phyloP scores from a whole-genome alignment of 1,139 yeast species.

The Blastobotrys persicus region DNA sequence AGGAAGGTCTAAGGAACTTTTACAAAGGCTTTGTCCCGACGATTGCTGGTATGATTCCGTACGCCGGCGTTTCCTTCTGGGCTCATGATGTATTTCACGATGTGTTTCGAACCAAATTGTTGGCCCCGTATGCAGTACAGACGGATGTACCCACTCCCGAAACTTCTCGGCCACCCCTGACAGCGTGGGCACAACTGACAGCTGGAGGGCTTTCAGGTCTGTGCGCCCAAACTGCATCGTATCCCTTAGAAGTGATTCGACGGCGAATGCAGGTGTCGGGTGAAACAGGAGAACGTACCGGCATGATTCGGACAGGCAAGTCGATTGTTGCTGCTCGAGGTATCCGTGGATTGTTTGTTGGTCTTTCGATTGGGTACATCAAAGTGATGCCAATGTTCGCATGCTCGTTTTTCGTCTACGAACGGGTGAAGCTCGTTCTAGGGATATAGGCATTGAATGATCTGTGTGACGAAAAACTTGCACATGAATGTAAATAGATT shows the following conservation, averaged over 20 bases:
- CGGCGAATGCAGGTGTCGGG: constrained; percentile 97
- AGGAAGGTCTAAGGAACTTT: constrained; percentile 45
- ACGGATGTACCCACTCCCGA: constrained; percentile 12
- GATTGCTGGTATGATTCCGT: constrained; percentile 91
- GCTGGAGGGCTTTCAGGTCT: constrained; percentile 97
- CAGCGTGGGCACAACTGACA: constrained; percentile 84
- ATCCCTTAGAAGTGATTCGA: constrained; percentile 93
- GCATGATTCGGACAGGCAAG: constrained; percentile 43
- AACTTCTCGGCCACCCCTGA: constrained; percentile 50
- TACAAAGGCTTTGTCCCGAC: constrained; percentile 96
- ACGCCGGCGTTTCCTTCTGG: constrained; percentile 96
- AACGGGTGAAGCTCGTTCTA: constrained; percentile 67
- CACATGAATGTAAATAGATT: neutral
- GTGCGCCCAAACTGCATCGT: constrained; percentile 93
- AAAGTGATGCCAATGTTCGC: constrained; percentile 98
- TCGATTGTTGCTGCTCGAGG: constrained; percentile 68
- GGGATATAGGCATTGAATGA: constrained; percentile 48
- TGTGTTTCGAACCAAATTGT: constrained; percentile 53
- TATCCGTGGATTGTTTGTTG: constrained; percentile 83
- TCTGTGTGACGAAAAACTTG: neutral
- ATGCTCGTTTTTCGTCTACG: constrained; percentile 92
- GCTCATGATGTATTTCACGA: constrained; percentile 93
- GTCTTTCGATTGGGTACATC: constrained; percentile 89
- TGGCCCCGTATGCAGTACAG: constrained; percentile 14
- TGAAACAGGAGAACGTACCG: constrained; percentile 42